phyloP scores from a whole-genome alignment of 768 basidiomycete genomes.

The Gloeopeniophorella convolvens region DNA sequence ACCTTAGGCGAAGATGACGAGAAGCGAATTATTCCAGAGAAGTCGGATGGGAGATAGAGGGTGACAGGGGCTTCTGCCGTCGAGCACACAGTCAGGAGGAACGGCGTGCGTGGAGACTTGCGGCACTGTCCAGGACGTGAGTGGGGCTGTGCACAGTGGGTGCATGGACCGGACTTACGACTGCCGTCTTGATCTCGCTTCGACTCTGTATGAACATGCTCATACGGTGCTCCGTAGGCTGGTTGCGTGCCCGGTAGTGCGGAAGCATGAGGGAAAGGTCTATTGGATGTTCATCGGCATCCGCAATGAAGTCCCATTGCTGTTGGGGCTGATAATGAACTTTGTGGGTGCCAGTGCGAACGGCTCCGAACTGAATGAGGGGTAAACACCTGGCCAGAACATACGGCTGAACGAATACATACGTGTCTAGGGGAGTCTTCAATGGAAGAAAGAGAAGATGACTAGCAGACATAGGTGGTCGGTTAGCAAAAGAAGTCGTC shows the following conservation, averaged over 20 bases:
- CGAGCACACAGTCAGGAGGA: slow-evolving; percentile 51
- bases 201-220: slow-evolving; percentile 55
- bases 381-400: neutral
- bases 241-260: slow-evolving; percentile 70
- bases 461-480: no score
- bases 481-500: neutral
- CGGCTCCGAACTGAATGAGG: neutral
- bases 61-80: slow-evolving; percentile 56
- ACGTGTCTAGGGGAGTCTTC: slow-evolving; percentile 15
- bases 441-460: slow-evolving; percentile 6
- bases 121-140: slow-evolving; percentile 21
- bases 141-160: neutral
- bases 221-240: slow-evolving; percentile 67
- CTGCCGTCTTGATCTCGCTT: slow-evolving; percentile 59
- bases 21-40: slow-evolving; percentile 59
- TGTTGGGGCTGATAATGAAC: slow-evolving; percentile 22
- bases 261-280: slow-evolving; percentile 67
- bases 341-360: slow-evolving; percentile 17
- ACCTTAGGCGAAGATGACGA: slow-evolving; percentile 38
- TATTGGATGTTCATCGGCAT: slow-evolving; percentile 44
- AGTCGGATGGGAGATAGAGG: slow-evolving; percentile 75
- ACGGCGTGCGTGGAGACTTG: slow-evolving; percentile 28
- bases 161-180: slow-evolving; percentile 42
- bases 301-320: slow-evolving; percentile 57
- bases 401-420: neutral